Evolutionary conservation across 257 asterid species (phyloP), one percentile per base, ranked within the genome.

Genomic region (Echium plantagineum): DNA sequence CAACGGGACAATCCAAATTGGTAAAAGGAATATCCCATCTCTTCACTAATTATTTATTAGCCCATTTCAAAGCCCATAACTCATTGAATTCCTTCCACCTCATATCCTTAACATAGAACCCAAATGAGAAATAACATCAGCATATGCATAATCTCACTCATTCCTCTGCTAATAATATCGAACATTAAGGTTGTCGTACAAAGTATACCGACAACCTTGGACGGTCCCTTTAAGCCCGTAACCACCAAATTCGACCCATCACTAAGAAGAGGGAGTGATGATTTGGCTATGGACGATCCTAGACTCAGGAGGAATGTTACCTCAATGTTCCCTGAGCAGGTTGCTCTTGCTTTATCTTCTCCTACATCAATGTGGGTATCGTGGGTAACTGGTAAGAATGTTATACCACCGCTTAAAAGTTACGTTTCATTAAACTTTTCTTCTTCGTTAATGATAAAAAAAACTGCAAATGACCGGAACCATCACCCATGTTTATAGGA

Each of bases 381-480:
- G 69, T 90, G 95, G 97, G 68, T 84, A 54, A 86, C 97, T 58
- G 97, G 97, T 90, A 72, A 32, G 22, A n/a, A n/a, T n/a, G n/a
- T n/a, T n/a, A n/a, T n/a, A n/a, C n/a, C n/a, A n/a, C n/a, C n/a
- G n/a, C n/a, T n/a, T n/a, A n/a, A n/a, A n/a, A n/a, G n/a, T n/a
- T n/a, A n/a, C n/a, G n/a, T n/a, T n/a, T n/a, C n/a, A n/a, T n/a
- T n/a, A n/a, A n/a, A n/a, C n/a, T n/a, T n/a, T n/a, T n/a, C n/a
- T n/a, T n/a, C n/a, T n/a, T n/a, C n/a, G n/a, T n/a, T n/a, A n/a
- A n/a, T n/a, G n/a, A n/a, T n/a, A n/a, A n/a, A n/a, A n/a, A n/a
- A n/a, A n/a, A n/a, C n/a, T n/a, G n/a, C n/a, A n/a, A n/a, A n/a
- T n/a, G n/a, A n/a, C n/a, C n/a, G n/a, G n/a, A n/a, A n/a, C n/a